Evolutionary conservation across 2,329 filamentous ascomycete genomes (phyloP), one percentile per base, ranked within the genome.

Genomic region (Xylaria sp.): DNA sequence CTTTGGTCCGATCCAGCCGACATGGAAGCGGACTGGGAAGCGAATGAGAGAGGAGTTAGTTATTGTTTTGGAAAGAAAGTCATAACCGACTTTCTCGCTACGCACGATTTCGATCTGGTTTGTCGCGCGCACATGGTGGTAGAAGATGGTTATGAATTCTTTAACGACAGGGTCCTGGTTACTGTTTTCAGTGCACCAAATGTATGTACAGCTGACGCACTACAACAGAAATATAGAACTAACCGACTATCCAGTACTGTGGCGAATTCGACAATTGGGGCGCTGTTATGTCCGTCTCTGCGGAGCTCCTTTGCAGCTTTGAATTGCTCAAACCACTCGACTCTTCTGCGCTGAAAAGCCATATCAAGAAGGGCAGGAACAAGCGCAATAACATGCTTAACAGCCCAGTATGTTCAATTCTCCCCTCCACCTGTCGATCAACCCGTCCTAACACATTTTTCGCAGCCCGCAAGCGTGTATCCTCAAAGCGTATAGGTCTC

Each of bases 201-300:
- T 78, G 94, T 97, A 85, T 88, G 93, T 68, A 34, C 52, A 32
- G 32, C 54, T 10, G 60, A 55, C 48, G 32, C 76, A 70, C 60
- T 25, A 57, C 76, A 73, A n/a, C 5, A n/a, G 18, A 23, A 56
- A 20, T 15, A 20, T 55, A 39, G 12, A 54, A 79, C 80, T 73
- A 74, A 76, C 68, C 28, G 54, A 68, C 25, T 41, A 25, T 50
- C 44, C 46, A 97, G 93, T 98, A 99, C 78, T 99, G 96, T 77
- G 96, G 96, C 74, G 96, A 99, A 81, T 99, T 99, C 74, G 96
- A 99, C 80, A 99, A 99, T 73, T 98, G 96, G 94, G 96, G 96
- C 23, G 96, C 96, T 15, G 94, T 98, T 74, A 99, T 99, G 96
- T 97, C 95, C 2, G 96, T 99, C 25, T 98, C 94, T 1, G 89